Conservation (phyloP, 805 yeast genomes). For the Candida nanaspora region DNA sequence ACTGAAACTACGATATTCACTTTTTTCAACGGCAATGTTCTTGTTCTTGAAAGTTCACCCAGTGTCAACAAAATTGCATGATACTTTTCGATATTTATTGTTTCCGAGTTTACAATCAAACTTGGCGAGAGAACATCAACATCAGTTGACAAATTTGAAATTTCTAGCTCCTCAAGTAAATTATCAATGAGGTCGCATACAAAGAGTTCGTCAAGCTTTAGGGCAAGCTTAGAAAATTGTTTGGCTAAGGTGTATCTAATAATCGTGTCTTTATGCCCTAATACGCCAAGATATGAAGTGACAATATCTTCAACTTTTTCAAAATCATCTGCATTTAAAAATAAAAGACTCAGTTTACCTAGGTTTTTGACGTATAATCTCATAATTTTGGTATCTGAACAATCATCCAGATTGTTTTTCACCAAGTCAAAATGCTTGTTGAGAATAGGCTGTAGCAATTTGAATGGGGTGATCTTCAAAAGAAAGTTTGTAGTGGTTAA, state of each 20-base stretch:
- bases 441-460: background rate
- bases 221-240: conserved; percentile 45
- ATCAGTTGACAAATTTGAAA: conserved; percentile 8
- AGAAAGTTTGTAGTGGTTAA: conserved; percentile 16
- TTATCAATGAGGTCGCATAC: conserved; percentile 34
- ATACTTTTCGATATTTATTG: conserved; percentile 34
- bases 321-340: conserved; percentile 21
- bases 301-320: conserved; percentile 41
- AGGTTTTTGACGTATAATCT: conserved; percentile 24
- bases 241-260: conserved; percentile 64
- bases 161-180: conserved; percentile 27
- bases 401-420: conserved; percentile 7
- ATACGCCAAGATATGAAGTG: conserved; percentile 35
- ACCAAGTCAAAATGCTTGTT: conserved; percentile 3
- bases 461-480: conserved; percentile 10
- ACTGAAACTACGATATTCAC: conserved; percentile 28
- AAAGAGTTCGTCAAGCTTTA: conserved; percentile 24
- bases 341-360: conserved; percentile 31
- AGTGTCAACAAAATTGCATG: conserved; percentile 54
- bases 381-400: conserved; percentile 6
- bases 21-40: conserved; percentile 10
- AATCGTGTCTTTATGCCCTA: conserved; percentile 43
- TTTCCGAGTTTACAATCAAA: conserved; percentile 19
- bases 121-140: background rate
- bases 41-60: conserved; percentile 36